Conservation (phyloP, 768 basidiomycete genomes). For the Trametes villosa region DNA sequence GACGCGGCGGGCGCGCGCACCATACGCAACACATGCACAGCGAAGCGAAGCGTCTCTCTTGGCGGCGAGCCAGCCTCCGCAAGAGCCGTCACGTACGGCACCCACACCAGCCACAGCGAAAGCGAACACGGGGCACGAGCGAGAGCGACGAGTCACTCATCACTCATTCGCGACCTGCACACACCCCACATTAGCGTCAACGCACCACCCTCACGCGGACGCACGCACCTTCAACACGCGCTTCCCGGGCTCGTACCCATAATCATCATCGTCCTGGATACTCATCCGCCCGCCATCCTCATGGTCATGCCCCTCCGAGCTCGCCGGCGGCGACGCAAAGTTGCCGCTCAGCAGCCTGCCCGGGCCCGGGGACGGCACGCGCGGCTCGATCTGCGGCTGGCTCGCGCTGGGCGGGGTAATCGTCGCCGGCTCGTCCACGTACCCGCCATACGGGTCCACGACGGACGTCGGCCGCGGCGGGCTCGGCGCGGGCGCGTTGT, state of each 20-base stretch:
- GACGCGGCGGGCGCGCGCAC: conserved; percentile 11
- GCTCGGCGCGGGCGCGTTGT: conserved; percentile 14
- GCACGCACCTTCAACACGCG: conserved; percentile 37
- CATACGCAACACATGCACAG: not conserved
- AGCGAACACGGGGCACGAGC: not conserved
- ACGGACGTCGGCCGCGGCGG: conserved; percentile 20
- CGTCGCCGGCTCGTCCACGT: conserved; percentile 16
- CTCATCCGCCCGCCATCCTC: conserved; percentile 32
- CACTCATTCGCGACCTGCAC: conserved; percentile 21
- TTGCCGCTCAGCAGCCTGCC: conserved; percentile 18
- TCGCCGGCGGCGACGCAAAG: conserved; percentile 23
- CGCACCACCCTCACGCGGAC: not conserved
- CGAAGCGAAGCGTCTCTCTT: not conserved
- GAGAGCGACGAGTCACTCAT: not conserved
- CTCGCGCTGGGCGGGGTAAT: not conserved
- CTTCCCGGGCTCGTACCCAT: conserved; percentile 33
- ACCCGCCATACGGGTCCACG: conserved; percentile 33
- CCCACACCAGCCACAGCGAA: conserved; percentile 9
- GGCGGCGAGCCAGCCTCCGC: conserved; percentile 9
- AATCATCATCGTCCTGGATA: conserved; percentile 40
- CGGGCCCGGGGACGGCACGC: conserved; percentile 7
- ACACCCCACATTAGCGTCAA: not conserved
- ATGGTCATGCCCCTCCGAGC: conserved; percentile 26
- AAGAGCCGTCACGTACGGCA: not conserved
- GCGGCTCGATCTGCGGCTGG: not conserved